Evolutionary conservation across 1,284 basidiomycete species (phyloP).

Genomic region (Golubevia sp.): DNA sequence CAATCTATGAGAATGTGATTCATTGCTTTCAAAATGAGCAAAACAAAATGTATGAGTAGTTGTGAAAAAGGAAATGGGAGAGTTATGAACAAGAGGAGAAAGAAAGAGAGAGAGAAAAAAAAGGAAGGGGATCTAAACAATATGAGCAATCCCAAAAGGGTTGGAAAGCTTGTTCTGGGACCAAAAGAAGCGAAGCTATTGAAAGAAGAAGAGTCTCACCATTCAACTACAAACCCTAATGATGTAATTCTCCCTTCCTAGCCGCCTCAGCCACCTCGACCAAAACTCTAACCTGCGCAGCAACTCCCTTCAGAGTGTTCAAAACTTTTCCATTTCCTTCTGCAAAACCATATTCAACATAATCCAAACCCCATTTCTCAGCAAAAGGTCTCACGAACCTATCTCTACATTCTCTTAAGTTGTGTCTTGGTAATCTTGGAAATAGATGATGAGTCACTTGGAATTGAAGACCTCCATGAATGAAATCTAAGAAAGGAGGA

Average conservation of each 20-base stretch:
- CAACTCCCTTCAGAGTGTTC: slow-evolving; percentile 49
- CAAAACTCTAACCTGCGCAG: slow-evolving; percentile 55
- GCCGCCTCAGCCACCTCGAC: slow-evolving; percentile 70
- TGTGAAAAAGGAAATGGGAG: no score
- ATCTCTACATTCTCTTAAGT: slow-evolving; percentile 51
- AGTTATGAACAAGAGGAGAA: no score
- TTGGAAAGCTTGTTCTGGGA: slow-evolving; percentile 1
- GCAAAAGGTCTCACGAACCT: slow-evolving; percentile 50
- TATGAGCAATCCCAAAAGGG: slow-evolving; percentile 8
- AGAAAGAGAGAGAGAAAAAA: not conserved
- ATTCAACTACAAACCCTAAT: slow-evolving; percentile 11
- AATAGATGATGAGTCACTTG: slow-evolving; percentile 62
- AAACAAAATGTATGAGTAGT: no score
- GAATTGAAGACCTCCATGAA: slow-evolving; percentile 62
- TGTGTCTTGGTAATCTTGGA: slow-evolving; percentile 61
- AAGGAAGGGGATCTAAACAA: not conserved
- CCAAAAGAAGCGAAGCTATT: not conserved
- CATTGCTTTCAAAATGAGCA: no score
- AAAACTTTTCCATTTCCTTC: slow-evolving; percentile 57
- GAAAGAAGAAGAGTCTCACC: not conserved
- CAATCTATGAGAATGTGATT: no score
- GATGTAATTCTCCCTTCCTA: slow-evolving; percentile 59
- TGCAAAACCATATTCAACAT: slow-evolving; percentile 55
- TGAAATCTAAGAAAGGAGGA: slow-evolving; percentile 57
- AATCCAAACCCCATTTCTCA: slow-evolving; percentile 37